phyloP scores from a whole-genome alignment of 176 grass and related monocot genomes.

The Guadua angustifolia region DNA sequence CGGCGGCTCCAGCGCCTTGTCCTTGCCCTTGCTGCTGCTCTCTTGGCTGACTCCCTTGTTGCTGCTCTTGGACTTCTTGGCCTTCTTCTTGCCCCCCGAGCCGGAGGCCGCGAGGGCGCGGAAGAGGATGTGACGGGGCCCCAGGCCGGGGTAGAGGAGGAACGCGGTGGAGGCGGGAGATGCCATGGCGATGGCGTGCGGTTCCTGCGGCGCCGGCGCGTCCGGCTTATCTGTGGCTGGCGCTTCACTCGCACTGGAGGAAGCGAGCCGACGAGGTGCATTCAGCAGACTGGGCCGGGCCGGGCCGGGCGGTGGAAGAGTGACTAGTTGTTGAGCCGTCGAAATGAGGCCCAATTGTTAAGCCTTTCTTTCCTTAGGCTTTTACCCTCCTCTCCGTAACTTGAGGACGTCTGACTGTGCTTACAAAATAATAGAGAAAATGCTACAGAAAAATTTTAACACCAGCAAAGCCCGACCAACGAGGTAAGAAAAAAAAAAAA shows the following conservation, averaged over 20 bases:
- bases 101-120: constrained; percentile 27
- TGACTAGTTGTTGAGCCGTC: rapidly evolving
- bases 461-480: too few species aligned
- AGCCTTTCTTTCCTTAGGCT: not conserved
- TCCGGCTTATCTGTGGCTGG: constrained; percentile 25
- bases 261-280: not conserved
- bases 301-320: not conserved
- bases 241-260: not conserved
- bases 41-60: not conserved
- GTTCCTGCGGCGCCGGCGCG: constrained; percentile 27
- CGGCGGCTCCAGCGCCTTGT: constrained; percentile 58
- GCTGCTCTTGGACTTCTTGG: constrained; percentile 39
- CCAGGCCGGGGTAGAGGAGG: constrained; percentile 2
- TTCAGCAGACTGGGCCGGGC: not conserved
- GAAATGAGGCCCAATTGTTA: not conserved
- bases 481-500: not conserved
- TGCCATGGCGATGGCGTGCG: constrained; percentile 36
- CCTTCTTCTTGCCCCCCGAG: constrained; percentile 17
- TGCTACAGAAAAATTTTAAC: not conserved
- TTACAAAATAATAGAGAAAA: too few species aligned
- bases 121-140: not conserved
- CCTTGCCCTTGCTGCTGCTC: constrained; percentile 30
- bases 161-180: constrained; percentile 38
- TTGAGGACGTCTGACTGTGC: too few species aligned
- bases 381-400: too few species aligned